Base-by-base conservation (phyloP, 2,329 filamentous ascomycete genomes). In the Fusarium mexicanum region DNA sequence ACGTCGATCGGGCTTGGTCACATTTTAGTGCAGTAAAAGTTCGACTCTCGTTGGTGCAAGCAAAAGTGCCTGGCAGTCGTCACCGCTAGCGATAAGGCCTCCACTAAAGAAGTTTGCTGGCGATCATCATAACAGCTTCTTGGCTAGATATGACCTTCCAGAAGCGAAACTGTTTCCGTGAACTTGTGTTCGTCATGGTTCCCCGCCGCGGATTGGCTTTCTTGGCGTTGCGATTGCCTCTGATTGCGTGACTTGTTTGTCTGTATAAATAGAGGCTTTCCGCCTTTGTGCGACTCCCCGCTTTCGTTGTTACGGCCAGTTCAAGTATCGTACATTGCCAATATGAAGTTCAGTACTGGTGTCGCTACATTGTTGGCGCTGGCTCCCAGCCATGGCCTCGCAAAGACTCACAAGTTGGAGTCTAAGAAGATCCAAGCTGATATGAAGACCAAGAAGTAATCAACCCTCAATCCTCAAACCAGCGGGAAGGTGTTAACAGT, bases 381-480 rank as follows among this genome's bases (percentile, higher is more conserved):
- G 38, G 20, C 60, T 14, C 68, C 72, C 8, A 17, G 59, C 24
- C 47, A 47, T 46, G 53, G 48, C 16, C 47, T 51, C 24, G 68
- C 64, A 9, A 75, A 74, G 20, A 26, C 58, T 6, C 59, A 51
- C 8, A 74, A 69, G 44, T 64, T 74, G 9, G 72, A 74, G n/a
- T 74, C 72, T 0, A 75, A 72, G 29, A 68, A 54, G 8, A 54
- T 74, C 9, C 72, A 74, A 3, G 41, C 54, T 12, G 72, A 75
- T 12, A 69, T 74, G 13, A 74, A 74, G 50, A 69, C 64, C 6
- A 75, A 72, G 18, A 72, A 69, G 72, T 74, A 35, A 61, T 22
- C 1, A 4, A 4, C 2, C 12, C 2, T 0, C n/a, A 6, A 4
- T 26, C 6, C 31, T 16, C 9, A 6, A 14, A 8, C 9, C 9